Conservation (phyloP, 2,329 filamentous ascomycete genomes). For the Curvularia lunata region DNA sequence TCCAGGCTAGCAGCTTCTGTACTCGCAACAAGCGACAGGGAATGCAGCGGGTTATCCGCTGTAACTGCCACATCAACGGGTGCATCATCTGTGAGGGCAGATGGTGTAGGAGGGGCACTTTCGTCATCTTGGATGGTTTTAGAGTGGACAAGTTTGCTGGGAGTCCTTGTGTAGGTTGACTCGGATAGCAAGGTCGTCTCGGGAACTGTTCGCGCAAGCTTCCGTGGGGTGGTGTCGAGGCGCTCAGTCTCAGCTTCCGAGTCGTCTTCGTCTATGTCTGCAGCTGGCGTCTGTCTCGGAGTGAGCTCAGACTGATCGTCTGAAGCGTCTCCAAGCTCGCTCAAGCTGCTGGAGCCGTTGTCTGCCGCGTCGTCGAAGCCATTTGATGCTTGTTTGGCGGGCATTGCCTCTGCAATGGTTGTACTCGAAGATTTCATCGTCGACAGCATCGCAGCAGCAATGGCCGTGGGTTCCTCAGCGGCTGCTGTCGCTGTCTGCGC, state of each 20-base stretch:
- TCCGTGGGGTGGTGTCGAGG: slow-evolving; percentile 84
- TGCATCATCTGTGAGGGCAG: slow-evolving; percentile 24
- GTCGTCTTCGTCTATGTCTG: slow-evolving; percentile 62
- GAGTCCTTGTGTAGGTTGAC: slow-evolving; percentile 41
- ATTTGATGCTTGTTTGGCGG: slow-evolving; percentile 19
- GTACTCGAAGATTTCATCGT: slow-evolving; percentile 33
- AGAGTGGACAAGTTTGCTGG: slow-evolving; percentile 47
- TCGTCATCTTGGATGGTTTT: slow-evolving; percentile 42
- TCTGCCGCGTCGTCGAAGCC: slow-evolving; percentile 60
- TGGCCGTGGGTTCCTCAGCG: slow-evolving; percentile 19
- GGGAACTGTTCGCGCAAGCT: slow-evolving; percentile 52
- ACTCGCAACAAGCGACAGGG: slow-evolving; percentile 41
- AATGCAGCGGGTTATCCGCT: slow-evolving; percentile 36
- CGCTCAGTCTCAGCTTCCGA: slow-evolving; percentile 95
- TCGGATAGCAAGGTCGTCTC: slow-evolving; percentile 46
- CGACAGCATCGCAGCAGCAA: slow-evolving; percentile 33
- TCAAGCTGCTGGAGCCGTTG: slow-evolving; percentile 81
- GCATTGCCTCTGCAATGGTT: slow-evolving; percentile 23
- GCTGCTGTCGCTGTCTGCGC: slow-evolving; percentile 6
- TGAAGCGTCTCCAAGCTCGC: slow-evolving; percentile 84
- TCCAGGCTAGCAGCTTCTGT: slow-evolving; percentile 44
- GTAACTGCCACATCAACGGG: slow-evolving; percentile 24
- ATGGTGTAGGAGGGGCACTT: slow-evolving; percentile 39
- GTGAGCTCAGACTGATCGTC: slow-evolving; percentile 58
- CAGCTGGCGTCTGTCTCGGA: slow-evolving; percentile 30